phyloP scores from a whole-genome alignment of 441 rosid genomes.

The Jatropha multifida region DNA sequence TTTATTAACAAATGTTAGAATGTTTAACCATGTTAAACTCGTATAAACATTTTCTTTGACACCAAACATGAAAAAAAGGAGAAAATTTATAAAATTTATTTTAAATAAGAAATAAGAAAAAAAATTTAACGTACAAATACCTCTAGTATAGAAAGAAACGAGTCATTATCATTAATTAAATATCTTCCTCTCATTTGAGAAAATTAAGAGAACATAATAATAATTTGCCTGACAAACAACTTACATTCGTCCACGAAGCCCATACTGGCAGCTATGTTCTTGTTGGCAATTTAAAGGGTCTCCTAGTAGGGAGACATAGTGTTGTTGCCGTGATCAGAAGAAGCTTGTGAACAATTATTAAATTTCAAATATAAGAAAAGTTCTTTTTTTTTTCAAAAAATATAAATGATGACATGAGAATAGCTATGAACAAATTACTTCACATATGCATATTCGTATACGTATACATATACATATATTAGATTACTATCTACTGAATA shows the following conservation, averaged over 20 bases:
- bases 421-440: neutral
- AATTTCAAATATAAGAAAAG: neutral
- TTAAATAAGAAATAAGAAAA: no score
- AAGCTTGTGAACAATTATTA: neutral
- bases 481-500: neutral
- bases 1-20: no score
- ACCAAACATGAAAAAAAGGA: no score
- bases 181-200: neutral
- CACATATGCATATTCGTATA: neutral
- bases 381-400: neutral
- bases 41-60: no score
- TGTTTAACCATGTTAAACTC: no score
- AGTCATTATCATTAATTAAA: no score
- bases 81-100: no score
- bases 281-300: neutral
- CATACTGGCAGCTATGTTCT: neutral
- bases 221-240: neutral
- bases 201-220: neutral
- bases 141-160: no score
- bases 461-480: no score
- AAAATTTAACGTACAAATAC: no score
- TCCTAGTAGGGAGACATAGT: neutral
- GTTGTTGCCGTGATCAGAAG: neutral
- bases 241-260: neutral
- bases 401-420: neutral